Evolutionary conservation across 768 basidiomycete genomes (phyloP).

Genomic region (Hygrophorus russula): DNA sequence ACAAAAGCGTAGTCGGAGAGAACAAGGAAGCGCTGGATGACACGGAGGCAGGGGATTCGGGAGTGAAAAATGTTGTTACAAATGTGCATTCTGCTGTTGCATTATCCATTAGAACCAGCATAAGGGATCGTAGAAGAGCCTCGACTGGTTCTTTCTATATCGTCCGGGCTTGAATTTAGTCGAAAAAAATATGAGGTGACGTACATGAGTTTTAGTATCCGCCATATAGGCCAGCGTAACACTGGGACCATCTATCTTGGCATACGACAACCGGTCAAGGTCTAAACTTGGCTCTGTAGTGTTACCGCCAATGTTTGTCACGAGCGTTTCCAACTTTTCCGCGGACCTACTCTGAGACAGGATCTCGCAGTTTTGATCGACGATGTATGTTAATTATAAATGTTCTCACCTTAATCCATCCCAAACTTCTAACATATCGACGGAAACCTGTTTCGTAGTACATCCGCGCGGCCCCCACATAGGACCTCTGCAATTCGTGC

Average conservation of each 20-base stretch:
- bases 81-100: conserved; percentile 89
- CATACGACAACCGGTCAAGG: conserved; percentile 48
- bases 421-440: conserved; percentile 75
- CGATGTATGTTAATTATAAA: conserved; percentile 1
- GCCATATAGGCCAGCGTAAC: conserved; percentile 81
- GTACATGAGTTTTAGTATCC: conserved; percentile 79
- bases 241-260: conserved; percentile 69
- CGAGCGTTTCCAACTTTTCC: conserved; percentile 64
- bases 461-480: conserved; percentile 68
- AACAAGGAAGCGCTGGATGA: conserved; percentile 21
- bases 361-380: neutral
- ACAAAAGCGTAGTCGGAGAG: conserved; percentile 28
- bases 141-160: conserved; percentile 73
- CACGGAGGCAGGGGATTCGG: conserved; percentile 17
- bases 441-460: conserved; percentile 97
- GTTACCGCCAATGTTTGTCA: conserved; percentile 29
- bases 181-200: conserved; percentile 16
- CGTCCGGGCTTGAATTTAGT: conserved; percentile 7
- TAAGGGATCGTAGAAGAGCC: conserved; percentile 71
- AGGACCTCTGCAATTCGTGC: conserved; percentile 79
- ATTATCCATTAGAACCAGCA: conserved; percentile 92
- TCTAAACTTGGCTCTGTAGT: conserved; percentile 27
- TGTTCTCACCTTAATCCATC: conserved; percentile 56
- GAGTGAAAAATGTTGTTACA: conserved; percentile 70
- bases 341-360: conserved; percentile 43